phyloP scores from a whole-genome alignment of 306 rosid genomes.

The Cucurbita pepo region DNA sequence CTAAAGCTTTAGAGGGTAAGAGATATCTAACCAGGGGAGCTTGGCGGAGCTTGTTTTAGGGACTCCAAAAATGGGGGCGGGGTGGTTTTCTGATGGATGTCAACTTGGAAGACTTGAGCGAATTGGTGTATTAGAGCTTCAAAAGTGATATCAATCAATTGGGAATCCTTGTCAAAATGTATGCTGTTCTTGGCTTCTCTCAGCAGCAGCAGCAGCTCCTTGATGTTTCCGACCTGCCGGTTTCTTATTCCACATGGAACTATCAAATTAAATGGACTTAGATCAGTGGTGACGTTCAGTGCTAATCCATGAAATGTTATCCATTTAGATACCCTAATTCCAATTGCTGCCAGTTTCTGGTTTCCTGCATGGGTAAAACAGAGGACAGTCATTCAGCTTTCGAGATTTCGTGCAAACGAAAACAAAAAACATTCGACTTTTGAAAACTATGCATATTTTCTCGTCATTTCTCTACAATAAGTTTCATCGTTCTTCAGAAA shows the following conservation, averaged over 20 bases:
- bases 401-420: no score
- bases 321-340: constrained; percentile 47
- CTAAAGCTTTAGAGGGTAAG: not conserved
- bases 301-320: constrained; percentile 66
- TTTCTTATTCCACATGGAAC: constrained; percentile 60
- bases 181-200: constrained; percentile 11
- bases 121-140: constrained; percentile 43
- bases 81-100: constrained; percentile 20
- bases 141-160: constrained; percentile 31
- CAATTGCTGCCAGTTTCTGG: constrained; percentile 67
- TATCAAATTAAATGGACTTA: constrained; percentile 45
- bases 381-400: not conserved
- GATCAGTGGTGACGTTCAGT: constrained; percentile 49
- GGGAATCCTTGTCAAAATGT: constrained; percentile 11
- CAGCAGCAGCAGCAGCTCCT: constrained; percentile 31
- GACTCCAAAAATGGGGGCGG: constrained; percentile 8
- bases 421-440: no score
- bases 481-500: no score
- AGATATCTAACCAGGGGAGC: not conserved
- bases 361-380: constrained; percentile 30
- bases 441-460: no score
- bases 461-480: no score
- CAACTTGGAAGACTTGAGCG: constrained; percentile 41
- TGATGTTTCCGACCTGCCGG: constrained; percentile 52
- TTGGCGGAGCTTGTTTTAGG: not conserved